Conservation (phyloP, 2,329 filamentous ascomycete species). For the Fusarium sp. region DNA sequence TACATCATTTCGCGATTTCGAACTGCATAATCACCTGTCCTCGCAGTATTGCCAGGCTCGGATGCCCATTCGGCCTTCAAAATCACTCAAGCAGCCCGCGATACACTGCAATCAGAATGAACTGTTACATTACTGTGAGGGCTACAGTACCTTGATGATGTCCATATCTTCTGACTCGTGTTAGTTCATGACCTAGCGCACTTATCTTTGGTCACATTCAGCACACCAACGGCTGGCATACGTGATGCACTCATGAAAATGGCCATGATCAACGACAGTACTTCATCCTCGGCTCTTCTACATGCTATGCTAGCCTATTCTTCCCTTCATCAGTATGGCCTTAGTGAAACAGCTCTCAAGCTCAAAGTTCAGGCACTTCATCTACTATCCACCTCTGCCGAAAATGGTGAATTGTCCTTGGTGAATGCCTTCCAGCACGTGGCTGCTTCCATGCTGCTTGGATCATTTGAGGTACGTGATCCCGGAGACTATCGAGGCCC, state of each 20-base stretch:
- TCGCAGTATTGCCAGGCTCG: not conserved
- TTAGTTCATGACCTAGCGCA: slow-evolving; percentile 25
- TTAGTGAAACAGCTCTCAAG: slow-evolving; percentile 1
- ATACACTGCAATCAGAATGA: not conserved
- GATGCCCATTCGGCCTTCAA: not conserved
- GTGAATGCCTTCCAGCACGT: slow-evolving; percentile 26
- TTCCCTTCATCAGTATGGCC: slow-evolving; percentile 19
- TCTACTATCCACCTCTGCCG: not conserved
- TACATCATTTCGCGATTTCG: slow-evolving; percentile 22
- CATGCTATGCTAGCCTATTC: slow-evolving; percentile 28
- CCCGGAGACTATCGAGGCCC: rapidly evolving
- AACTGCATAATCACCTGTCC: not conserved
- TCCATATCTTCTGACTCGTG: not conserved
- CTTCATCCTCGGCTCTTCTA: slow-evolving; percentile 19
- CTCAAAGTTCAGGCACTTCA: slow-evolving; percentile 31
- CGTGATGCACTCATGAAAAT: slow-evolving; percentile 23
- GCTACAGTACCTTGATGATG: rapidly evolving
- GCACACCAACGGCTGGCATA: not conserved
- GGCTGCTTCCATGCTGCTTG: slow-evolving; percentile 34
- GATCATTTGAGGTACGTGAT: slow-evolving; percentile 28
- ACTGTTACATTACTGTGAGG: slow-evolving; percentile 27
- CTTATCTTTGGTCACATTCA: slow-evolving; percentile 20
- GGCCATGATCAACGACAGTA: not conserved
- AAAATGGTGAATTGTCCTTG: not conserved
- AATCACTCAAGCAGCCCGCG: not conserved